Evolutionary conservation across 352 stramenopile species (phyloP), one percentile per base, ranked within the genome.

Genomic region (Pythium pyrilobum): DNA sequence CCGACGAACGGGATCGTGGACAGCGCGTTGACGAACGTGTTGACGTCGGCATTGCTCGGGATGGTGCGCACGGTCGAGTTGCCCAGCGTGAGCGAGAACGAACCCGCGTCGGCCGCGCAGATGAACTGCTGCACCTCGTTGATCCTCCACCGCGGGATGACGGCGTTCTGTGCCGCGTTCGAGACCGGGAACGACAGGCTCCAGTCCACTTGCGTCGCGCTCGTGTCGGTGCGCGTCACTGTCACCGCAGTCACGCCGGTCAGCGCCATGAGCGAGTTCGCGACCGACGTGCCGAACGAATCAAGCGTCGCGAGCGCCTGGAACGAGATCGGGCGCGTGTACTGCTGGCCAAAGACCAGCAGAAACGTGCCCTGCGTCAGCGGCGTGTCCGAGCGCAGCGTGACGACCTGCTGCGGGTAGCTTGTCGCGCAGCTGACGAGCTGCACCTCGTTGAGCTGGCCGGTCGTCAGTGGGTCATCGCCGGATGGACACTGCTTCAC

Each of bases 81-180:
- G 27, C 50, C 69, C 37, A 89, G 80, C 6, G 67, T 84, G 43
- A 89, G 50, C 6, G 72, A 63, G n/a, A 89, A 86, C 16, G 68
- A 52, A 0, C 78, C 81, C 0, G 66, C 61, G 52, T 87, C 74
- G 0, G 81, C 81, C 7, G 79, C 79, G 46, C 81, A 92, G 32
- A 88, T 86, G 47, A 92, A 92, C 34, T 84, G 75, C 52, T 92
- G 81, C 21, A 87, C 74, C 60, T 92, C 81, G 32, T 85, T 42
- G 5, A 72, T 66, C 49, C 74, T 77, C 80, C 80, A 91, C 1
- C 52, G 52, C 1, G 77, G 69, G 0, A 72, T 56, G 20, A 89
- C 41, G 1, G 69, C 72, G 29, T 72, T 85, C 12, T 91, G 80
- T 12, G 60, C 64, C 0, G 64, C 27, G 38, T 87, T 85, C 0